phyloP scores from a whole-genome alignment of 1,284 basidiomycete genomes.

The Athelia psychrophila region DNA sequence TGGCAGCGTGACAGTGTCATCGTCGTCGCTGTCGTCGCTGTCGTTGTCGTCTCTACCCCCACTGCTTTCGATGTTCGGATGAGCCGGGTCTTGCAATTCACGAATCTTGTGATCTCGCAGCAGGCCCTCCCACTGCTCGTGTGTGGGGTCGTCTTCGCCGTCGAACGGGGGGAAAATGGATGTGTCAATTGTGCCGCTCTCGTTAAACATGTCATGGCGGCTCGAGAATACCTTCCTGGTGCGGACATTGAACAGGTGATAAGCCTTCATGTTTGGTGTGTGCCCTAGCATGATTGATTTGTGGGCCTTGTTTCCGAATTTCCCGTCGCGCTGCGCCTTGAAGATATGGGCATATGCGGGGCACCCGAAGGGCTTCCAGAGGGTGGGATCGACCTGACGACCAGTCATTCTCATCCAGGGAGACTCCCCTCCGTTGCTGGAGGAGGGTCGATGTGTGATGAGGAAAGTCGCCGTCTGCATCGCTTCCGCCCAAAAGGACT shows the following conservation, averaged over 20 bases:
- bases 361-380: slow-evolving; percentile 1
- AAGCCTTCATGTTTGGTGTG: neutral
- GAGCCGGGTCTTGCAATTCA: too few relatives aligned
- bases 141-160: neutral
- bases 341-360: slow-evolving; percentile 10
- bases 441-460: slow-evolving; percentile 10
- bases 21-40: neutral
- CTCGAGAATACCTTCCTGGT: slow-evolving; percentile 11
- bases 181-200: slow-evolving; percentile 7
- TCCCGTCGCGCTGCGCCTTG: slow-evolving; percentile 12
- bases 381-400: neutral
- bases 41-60: neutral
- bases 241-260: slow-evolving; percentile 13
- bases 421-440: neutral
- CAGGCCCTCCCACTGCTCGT: neutral
- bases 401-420: neutral
- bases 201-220: slow-evolving; percentile 19
- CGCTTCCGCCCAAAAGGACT: slow-evolving; percentile 22
- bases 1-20: neutral
- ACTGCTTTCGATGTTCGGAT: neutral
- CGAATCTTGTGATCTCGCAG: too few relatives aligned
- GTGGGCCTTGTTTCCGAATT: slow-evolving; percentile 13
- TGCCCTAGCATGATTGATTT: slow-evolving; percentile 17
- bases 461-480: slow-evolving; percentile 14
- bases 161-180: neutral